phyloP scores from a whole-genome alignment of 352 stramenopile species.

The Pythium insidiosum region DNA sequence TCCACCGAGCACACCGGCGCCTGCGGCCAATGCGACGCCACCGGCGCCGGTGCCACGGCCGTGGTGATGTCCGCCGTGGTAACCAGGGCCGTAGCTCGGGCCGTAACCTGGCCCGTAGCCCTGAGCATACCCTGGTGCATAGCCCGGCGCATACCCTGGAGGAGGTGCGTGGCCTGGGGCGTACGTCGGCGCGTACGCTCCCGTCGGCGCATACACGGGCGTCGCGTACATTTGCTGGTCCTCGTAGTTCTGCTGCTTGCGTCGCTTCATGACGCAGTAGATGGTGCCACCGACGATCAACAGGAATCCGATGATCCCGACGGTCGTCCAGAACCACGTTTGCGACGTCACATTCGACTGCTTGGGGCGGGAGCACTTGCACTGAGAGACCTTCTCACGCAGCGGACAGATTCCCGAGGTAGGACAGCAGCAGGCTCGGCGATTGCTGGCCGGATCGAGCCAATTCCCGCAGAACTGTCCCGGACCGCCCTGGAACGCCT shows the following conservation, averaged over 20 bases:
- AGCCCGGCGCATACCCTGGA: conserved; percentile 29
- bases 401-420: too few species aligned
- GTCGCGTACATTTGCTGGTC: conserved; percentile 25
- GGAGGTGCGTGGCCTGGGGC: too few species aligned
- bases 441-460: conserved; percentile 26
- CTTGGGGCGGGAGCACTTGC: conserved; percentile 7
- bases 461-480: conserved; percentile 49
- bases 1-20: conserved; percentile 9
- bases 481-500: conserved; percentile 29
- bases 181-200: too few species aligned
- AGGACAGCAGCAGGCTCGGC: conserved; percentile 48
- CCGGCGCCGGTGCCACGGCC: conserved; percentile 6
- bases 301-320: conserved; percentile 18
- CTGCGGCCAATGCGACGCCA: conserved; percentile 6
- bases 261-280: conserved; percentile 27
- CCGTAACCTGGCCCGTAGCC: conserved; percentile 11
- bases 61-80: neutral
- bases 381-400: conserved; percentile 19
- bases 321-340: conserved; percentile 23
- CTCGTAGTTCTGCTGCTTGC: conserved; percentile 17
- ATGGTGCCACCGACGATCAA: conserved; percentile 25
- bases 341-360: conserved; percentile 10
- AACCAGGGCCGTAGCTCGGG: conserved; percentile 6
- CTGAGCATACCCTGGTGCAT: conserved; percentile 20
- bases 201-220: too few species aligned